Evolutionary conservation across 345 rosid genomes (phyloP).

Genomic region (Euphorbia tirucalli): DNA sequence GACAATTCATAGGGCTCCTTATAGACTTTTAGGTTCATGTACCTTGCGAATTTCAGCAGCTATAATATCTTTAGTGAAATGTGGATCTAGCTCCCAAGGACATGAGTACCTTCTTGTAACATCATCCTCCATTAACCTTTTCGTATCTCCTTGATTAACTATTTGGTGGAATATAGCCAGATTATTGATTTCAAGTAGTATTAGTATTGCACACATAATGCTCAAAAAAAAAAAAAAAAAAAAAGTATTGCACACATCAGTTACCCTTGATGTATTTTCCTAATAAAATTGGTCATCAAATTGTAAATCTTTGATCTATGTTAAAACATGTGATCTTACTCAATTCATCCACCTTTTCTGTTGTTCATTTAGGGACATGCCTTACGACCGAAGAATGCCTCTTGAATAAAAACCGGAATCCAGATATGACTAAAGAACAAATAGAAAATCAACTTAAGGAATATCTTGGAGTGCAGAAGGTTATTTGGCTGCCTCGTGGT

Average conservation of each 20-base stretch:
- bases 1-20: background rate
- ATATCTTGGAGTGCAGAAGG: slow-evolving; percentile 63
- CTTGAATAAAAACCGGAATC: slow-evolving; percentile 79
- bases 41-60: too few relatives aligned
- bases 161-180: background rate
- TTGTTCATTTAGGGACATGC: slow-evolving; percentile 65
- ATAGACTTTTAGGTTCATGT: too few relatives aligned
- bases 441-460: slow-evolving; percentile 75
- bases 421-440: slow-evolving; percentile 64
- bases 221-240: too few relatives aligned
- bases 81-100: background rate
- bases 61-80: background rate
- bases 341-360: slow-evolving; percentile 8
- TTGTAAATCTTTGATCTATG: background rate
- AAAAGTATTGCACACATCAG: background rate
- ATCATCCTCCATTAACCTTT: background rate
- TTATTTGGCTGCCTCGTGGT: slow-evolving; percentile 89
- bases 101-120: background rate
- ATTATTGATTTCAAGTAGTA: background rate
- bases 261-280: background rate
- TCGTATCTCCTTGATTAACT: background rate
- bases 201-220: too few relatives aligned
- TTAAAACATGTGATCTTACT: slow-evolving; percentile 1
- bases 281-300: background rate
- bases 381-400: slow-evolving; percentile 95